These are phyloP conservation scores for Cyclanthera cordifolia DNA, from an alignment of 306 rosid genomes.

Conservation along the genomic window DNA sequence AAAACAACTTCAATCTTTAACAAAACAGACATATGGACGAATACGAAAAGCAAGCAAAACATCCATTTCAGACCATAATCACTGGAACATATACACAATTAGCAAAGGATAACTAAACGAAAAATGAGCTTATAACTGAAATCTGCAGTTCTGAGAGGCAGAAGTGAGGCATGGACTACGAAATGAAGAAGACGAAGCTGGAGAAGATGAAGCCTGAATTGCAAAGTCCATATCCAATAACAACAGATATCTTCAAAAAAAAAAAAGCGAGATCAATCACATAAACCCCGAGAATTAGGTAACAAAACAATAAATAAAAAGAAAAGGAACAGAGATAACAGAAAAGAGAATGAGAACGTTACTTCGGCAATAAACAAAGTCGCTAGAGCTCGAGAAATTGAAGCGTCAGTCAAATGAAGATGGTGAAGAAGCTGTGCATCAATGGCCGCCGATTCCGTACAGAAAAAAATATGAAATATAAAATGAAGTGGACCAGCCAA, in stretches of 20 bases:
- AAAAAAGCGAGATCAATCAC: background rate
- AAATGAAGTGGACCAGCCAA: background rate
- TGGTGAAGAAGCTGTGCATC: background rate
- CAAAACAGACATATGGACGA: background rate
- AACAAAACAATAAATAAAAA: background rate
- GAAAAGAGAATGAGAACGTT: background rate
- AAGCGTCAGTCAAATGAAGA: background rate
- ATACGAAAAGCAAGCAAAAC: background rate
- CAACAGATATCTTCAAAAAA: background rate
- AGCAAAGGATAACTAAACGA: background rate
- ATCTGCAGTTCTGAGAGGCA: slow-evolving; percentile 45
- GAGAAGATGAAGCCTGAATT: slow-evolving; percentile 32
- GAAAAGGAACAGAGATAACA: no score
- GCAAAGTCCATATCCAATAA: slow-evolving; percentile 32
- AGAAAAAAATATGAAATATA: background rate
- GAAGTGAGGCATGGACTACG: slow-evolving; percentile 36
- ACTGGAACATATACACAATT: background rate
- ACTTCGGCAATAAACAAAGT: background rate
- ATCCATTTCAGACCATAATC: background rate
- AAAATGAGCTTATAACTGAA: slow-evolving; percentile 31
- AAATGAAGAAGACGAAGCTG: slow-evolving; percentile 31
- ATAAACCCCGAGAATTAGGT: background rate
- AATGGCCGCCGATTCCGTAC: background rate
- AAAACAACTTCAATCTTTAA: background rate
- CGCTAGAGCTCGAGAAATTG: background rate